Evolutionary conservation across 805 yeast genomes (phyloP), one percentile per base, ranked within the genome.

Genomic region (Saccharomycopsis fodiens): DNA sequence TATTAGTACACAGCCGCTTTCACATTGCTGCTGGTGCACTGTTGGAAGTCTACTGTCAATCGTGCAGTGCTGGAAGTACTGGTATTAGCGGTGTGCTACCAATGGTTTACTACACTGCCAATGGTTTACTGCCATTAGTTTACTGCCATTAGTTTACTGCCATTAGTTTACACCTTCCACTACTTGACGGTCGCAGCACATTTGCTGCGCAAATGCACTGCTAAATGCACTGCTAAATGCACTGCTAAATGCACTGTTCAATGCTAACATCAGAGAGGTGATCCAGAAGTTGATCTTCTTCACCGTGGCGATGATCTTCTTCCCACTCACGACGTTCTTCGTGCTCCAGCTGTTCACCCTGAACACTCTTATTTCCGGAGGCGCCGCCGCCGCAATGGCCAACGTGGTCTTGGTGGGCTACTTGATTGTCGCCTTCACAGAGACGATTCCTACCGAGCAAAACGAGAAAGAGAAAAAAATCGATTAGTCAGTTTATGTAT

Each of bases 331-430:
- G 22, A 66, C 82, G 1, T 85, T 85, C 61, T 85, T 85, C 59
- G 50, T 64, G 1, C 23, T 41, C 3, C 36, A 42, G 16, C n/a
- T 29, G 12, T 27, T 34, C 30, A 45, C 52, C 44, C 66, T 66
- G 39, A 83, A 75, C 55, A 74, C 88, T 1, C 61, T 84, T 12
- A 65, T 81, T 10, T 79, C 86, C 42, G 94, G 94, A 35, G 93
- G 93, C 2, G 57, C 79, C n/a, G 86, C 89, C 31, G 93, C 93
- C 2, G 68, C 76, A 15, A 75, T 76, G 46, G 93, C 93, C 22
- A 85, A 85, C 57, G 63, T 79, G 4, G 93, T 85, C 17, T 65
- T 85, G 53, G 74, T 84, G 43, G 85, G 83, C 1, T 85, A 82
- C 57, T 78, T 85, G 29, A 68, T 81, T 15, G 83, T 74, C 49